Evolutionary conservation across 2,329 filamentous ascomycete species (phyloP).

Genomic region (Chaetomium sp.): DNA sequence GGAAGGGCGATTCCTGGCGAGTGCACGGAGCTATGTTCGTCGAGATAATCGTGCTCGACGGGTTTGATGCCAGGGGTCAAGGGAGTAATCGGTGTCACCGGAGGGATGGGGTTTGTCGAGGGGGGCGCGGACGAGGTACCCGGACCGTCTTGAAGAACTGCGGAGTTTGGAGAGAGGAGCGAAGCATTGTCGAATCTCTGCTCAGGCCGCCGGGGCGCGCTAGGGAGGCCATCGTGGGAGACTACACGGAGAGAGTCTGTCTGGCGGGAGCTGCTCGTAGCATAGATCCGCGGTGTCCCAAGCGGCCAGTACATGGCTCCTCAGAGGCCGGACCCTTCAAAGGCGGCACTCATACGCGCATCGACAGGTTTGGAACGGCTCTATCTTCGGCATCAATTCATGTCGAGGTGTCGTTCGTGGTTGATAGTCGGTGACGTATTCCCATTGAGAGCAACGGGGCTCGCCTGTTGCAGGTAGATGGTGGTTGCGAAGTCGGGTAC

Average conservation of each 20-base stretch:
- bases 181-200: constrained; percentile 32
- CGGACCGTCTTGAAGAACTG: constrained; percentile 41
- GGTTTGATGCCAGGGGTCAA: constrained; percentile 60
- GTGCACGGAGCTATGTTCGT: constrained; percentile 39
- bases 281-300: constrained; percentile 80
- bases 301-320: constrained; percentile 86
- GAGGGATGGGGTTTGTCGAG: constrained; percentile 43
- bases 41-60: constrained; percentile 56
- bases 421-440: not conserved
- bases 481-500: not conserved
- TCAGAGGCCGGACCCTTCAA: constrained; percentile 30
- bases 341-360: constrained; percentile 33
- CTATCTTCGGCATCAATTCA: constrained; percentile 30
- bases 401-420: constrained; percentile 16
- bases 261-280: constrained; percentile 70
- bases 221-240: constrained; percentile 62
- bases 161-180: constrained; percentile 33
- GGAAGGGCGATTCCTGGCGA: constrained; percentile 37
- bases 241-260: constrained; percentile 53
- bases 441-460: constrained; percentile 9
- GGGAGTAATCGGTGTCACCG: constrained; percentile 56
- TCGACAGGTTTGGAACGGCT: constrained; percentile 21
- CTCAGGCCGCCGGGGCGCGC: constrained; percentile 35
- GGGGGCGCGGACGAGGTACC: constrained; percentile 42
- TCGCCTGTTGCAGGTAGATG: not conserved